These are phyloP conservation scores for Teratosphaeria epicoccoides DNA, from an alignment of 2,329 filamentous ascomycete species.

Conservation along the genomic window DNA sequence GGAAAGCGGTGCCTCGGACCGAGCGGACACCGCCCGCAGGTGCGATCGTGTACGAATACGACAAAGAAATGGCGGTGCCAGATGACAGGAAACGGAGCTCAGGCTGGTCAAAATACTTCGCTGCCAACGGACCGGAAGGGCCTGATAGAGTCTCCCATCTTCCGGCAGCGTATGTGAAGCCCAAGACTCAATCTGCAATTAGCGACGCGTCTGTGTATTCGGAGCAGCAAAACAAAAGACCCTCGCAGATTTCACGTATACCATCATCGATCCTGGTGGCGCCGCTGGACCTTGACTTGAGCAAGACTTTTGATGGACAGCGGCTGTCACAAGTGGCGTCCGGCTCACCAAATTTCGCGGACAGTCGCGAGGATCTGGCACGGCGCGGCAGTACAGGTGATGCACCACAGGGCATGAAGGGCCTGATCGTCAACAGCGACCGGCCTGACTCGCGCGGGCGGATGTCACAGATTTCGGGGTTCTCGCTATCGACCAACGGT, in stretches of 20 bases:
- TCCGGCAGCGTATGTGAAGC: constrained; percentile 24
- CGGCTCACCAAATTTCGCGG: constrained; percentile 58
- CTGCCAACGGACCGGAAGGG: constrained; percentile 26
- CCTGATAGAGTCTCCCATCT: constrained; percentile 25
- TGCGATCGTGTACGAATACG: constrained; percentile 1
- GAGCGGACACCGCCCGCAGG: constrained; percentile 2
- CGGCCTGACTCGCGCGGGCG: constrained; percentile 4
- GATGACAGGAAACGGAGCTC: constrained; percentile 42
- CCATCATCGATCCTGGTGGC: constrained; percentile 56
- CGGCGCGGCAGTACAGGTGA: constrained; percentile 16
- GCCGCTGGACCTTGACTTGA: constrained; percentile 50
- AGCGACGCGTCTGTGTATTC: constrained; percentile 36
- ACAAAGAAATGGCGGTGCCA: constrained; percentile 2
- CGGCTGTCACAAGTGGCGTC: constrained; percentile 57
- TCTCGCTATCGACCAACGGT: constrained; percentile 15
- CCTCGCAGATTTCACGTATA: constrained; percentile 35
- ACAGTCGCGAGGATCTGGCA: constrained; percentile 38
- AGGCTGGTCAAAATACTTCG: constrained; percentile 37
- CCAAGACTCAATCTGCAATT: constrained; percentile 21
- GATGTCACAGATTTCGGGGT: constrained; percentile 14
- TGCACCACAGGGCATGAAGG: constrained; percentile 18
- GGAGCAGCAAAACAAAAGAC: constrained; percentile 27
- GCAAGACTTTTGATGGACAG: constrained; percentile 44
- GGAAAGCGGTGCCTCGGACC: constrained; percentile 6
- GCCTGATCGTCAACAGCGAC: constrained; percentile 19